Conservation (phyloP, 306 rosid genomes). For the Pterocarpus macrocarpus region DNA sequence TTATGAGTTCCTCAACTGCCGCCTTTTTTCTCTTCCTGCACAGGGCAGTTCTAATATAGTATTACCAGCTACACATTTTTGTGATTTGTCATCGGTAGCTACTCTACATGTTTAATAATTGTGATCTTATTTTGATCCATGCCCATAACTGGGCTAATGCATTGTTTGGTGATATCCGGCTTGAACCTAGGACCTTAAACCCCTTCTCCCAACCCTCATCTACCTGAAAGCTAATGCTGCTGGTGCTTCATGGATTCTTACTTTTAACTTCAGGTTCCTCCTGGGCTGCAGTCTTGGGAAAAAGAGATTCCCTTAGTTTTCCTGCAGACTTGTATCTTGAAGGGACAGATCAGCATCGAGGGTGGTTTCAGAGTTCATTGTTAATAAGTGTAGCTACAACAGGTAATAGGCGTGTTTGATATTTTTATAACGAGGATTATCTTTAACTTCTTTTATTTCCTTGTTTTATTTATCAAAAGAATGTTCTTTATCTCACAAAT, state of each 20-base stretch:
- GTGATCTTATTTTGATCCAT: constrained; percentile 22
- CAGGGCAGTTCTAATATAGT: constrained; percentile 7
- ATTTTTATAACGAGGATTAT: constrained; percentile 14
- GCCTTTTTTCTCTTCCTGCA: constrained; percentile 2
- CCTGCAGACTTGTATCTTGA: constrained; percentile 98
- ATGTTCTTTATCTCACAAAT: background rate
- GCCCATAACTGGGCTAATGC: background rate
- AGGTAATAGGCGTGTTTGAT: constrained; percentile 60
- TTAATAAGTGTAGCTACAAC: constrained; percentile 89
- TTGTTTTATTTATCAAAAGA: background rate
- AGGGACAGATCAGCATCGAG: constrained; percentile 99
- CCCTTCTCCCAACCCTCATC: background rate
- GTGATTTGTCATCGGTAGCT: background rate
- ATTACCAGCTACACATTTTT: background rate
- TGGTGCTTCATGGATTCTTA: constrained; percentile 39
- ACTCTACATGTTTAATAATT: constrained; percentile 21
- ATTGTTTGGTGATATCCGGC: constrained; percentile 21
- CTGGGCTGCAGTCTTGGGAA: constrained; percentile 95
- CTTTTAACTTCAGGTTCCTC: constrained; percentile 83
- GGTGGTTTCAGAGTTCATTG: constrained; percentile 99
- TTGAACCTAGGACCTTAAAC: constrained; percentile 28
- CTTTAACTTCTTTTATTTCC: background rate
- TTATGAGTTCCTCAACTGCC: constrained; percentile 19
- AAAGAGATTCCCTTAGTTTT: constrained; percentile 69
- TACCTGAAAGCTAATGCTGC: constrained; percentile 28